phyloP scores from a whole-genome alignment of 306 rosid species.

The Ochetophila trinervis region DNA sequence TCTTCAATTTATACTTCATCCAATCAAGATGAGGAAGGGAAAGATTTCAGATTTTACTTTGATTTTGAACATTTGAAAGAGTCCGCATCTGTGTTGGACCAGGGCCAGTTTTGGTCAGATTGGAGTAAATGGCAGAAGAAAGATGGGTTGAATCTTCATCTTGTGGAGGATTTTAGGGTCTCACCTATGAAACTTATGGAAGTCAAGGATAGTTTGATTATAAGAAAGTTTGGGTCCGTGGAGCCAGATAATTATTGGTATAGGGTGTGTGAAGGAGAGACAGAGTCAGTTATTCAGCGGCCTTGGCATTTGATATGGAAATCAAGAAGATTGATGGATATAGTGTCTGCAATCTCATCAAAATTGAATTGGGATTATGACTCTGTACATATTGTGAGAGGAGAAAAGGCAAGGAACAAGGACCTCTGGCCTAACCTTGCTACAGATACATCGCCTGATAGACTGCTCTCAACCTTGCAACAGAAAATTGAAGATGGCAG shows the following conservation, averaged over 20 bases:
- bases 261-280: slow-evolving; percentile 96
- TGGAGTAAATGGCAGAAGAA: slow-evolving; percentile 81
- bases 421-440: slow-evolving; percentile 98
- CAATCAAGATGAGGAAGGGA: slow-evolving; percentile 84
- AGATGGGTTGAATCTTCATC: slow-evolving; percentile 62
- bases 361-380: slow-evolving; percentile 93
- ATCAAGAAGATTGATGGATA: slow-evolving; percentile 88
- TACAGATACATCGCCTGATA: slow-evolving; percentile 73
- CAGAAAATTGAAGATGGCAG: slow-evolving; percentile 83
- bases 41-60: slow-evolving; percentile 93
- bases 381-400: slow-evolving; percentile 86
- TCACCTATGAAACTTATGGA: slow-evolving; percentile 83
- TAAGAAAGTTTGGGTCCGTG: slow-evolving; percentile 85
- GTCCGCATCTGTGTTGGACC: slow-evolving; percentile 82
- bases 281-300: slow-evolving; percentile 78
- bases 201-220: slow-evolving; percentile 67
- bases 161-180: slow-evolving; percentile 74
- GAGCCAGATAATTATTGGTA: slow-evolving; percentile 98
- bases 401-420: slow-evolving; percentile 85
- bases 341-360: slow-evolving; percentile 78
- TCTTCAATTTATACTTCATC: slow-evolving; percentile 78
- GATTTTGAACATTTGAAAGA: slow-evolving; percentile 96
- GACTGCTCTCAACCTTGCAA: slow-evolving; percentile 66
- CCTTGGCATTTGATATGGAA: slow-evolving; percentile 98
- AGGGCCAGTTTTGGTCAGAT: slow-evolving; percentile 86